Evolutionary conservation across 2,329 filamentous ascomycete species (phyloP), one percentile per base, ranked within the genome.

Genomic region (Penicillium sp.): DNA sequence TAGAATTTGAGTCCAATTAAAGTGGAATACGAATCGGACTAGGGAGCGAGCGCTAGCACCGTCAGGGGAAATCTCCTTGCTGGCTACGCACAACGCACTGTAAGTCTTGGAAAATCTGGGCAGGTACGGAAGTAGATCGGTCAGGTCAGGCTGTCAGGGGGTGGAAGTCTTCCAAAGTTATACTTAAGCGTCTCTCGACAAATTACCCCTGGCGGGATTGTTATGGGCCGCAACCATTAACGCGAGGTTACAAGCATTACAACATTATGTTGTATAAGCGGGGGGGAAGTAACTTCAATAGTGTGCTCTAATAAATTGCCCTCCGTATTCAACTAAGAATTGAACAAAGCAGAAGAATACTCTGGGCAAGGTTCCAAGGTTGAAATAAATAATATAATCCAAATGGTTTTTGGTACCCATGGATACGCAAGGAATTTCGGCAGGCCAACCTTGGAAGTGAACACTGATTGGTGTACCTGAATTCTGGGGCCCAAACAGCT

Each of bases 381-480:
- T 33, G 31, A 33, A 33, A 33, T 33, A 6, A 49, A 23, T 43
- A 45, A 48, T 25, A 45, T 29, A 8, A 33, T 23, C 10, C 13
- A 38, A 40, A 47, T 50, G 48, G 48, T 21, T 12, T n/a, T 12
- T 21, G 52, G 57, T 62, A 58, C 58, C 65, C 60, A 62, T 65
- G 64, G 60, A 65, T 62, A 64, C 59, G 54, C 43, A 29, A 58
- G 56, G 60, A 51, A 63, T 64, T 57, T 65, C 42, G 63, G 60
- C 51, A 61, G 49, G 12, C 21, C n/a, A 35, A 25, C 25, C 5
- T 25, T 25, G 25, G 25, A 25, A 4, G 43, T 21, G 6, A 7
- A 21, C 23, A 7, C 2, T 72, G 67, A 71, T 72, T 73, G 69
- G 70, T 67, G 71, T 72, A 42, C 70, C 69, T 72, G 70, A 58